These are phyloP conservation scores for Phytophthora cryptogea DNA, from an alignment of 352 stramenopile species.

Conservation along the genomic window DNA sequence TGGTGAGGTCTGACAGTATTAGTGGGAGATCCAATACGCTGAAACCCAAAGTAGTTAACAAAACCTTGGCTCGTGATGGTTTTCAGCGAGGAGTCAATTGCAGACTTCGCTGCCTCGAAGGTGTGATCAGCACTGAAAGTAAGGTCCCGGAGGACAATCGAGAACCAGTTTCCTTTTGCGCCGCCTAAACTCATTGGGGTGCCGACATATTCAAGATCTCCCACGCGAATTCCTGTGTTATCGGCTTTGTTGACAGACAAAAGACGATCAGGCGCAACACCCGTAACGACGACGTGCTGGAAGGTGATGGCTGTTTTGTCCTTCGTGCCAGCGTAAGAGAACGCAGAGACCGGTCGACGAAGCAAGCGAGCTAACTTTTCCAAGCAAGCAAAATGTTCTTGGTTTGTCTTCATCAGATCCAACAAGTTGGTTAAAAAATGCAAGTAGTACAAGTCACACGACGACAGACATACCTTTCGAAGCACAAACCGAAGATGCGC, in stretches of 20 bases:
- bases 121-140: conserved; percentile 13
- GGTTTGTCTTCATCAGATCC: conserved; percentile 47
- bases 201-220: conserved; percentile 55
- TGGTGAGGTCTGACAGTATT: conserved; percentile 62
- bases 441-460: not conserved
- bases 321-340: conserved; percentile 75
- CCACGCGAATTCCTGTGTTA: conserved; percentile 38
- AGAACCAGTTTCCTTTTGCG: conserved; percentile 69
- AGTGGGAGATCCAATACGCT: conserved; percentile 62
- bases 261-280: conserved; percentile 47
- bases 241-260: conserved; percentile 40
- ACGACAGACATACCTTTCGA: conserved; percentile 50
- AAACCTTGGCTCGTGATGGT: conserved; percentile 50
- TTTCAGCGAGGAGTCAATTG: conserved; percentile 31
- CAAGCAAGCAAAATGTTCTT: conserved; percentile 76
- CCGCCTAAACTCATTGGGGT: conserved; percentile 57
- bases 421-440: conserved; percentile 1
- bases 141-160: conserved; percentile 53
- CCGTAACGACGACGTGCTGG: conserved; percentile 65
- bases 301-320: conserved; percentile 76
- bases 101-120: conserved; percentile 13
- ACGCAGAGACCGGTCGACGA: conserved; percentile 51
- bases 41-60: conserved; percentile 86
- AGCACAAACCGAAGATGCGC: conserved; percentile 73
- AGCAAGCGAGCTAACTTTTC: conserved; percentile 55